phyloP scores from a whole-genome alignment of 2,329 filamentous ascomycete genomes.

The Beauveria sp. region DNA sequence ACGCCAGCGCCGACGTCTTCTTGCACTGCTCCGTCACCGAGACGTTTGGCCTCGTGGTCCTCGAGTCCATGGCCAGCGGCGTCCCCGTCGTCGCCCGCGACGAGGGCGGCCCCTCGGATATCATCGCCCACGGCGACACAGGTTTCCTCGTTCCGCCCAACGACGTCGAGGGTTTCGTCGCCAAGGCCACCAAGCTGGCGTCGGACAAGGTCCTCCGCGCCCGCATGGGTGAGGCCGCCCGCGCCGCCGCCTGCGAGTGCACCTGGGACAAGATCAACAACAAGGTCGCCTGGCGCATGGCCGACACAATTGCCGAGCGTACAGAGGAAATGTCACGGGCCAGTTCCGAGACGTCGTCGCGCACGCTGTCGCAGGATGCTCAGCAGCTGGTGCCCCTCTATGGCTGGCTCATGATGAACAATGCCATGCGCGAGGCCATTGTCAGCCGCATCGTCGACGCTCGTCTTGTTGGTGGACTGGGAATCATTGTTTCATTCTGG shows the following conservation, averaged over 20 bases:
- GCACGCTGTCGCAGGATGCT: slow-evolving; percentile 15
- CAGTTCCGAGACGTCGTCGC: slow-evolving; percentile 11
- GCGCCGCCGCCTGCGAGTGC: slow-evolving; percentile 51
- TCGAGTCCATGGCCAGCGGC: slow-evolving; percentile 64
- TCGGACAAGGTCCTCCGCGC: slow-evolving; percentile 34
- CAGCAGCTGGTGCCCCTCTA: slow-evolving; percentile 31
- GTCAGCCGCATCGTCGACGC: slow-evolving; percentile 33
- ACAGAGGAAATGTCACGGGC: slow-evolving; percentile 22
- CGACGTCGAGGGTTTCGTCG: slow-evolving; percentile 52
- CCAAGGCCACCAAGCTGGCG: slow-evolving; percentile 42
- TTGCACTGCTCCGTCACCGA: slow-evolving; percentile 65
- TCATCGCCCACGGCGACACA: slow-evolving; percentile 49
- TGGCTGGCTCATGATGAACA: slow-evolving; percentile 37
- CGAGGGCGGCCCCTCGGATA: slow-evolving; percentile 62
- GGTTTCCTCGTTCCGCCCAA: slow-evolving; percentile 53
- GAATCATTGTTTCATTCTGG: slow-evolving; percentile 42
- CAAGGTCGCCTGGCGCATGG: slow-evolving; percentile 57
- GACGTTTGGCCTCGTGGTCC: slow-evolving; percentile 62
- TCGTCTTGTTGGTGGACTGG: slow-evolving; percentile 36
- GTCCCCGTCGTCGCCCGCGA: slow-evolving; percentile 62
- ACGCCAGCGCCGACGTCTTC: slow-evolving; percentile 62
- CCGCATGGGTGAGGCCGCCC: slow-evolving; percentile 39
- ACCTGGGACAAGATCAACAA: slow-evolving; percentile 69
- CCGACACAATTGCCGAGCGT: slow-evolving; percentile 43
- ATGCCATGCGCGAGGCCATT: slow-evolving; percentile 28